Base-by-base conservation (phyloP, 108 stramenopile genomes). In the Discostella pseudostelligera region DNA sequence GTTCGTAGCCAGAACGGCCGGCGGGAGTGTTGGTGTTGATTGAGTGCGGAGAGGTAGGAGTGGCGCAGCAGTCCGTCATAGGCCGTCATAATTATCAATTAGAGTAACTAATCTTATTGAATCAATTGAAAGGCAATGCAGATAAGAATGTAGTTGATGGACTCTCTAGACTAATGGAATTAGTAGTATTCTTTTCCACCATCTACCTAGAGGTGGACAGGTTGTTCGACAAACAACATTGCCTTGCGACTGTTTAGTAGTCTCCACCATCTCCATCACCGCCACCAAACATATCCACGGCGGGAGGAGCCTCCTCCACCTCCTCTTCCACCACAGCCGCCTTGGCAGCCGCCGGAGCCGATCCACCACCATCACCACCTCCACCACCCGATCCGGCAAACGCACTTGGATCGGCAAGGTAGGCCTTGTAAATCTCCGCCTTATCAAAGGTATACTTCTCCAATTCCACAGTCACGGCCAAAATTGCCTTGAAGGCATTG, bases 401-500 rank as follows among this genome's bases (percentile, higher is more conserved):
- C 64, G 87, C 87, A 69, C 73, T 76, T 21, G 90, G 90, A 77
- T 91, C 89, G 59, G 85, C 85, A 58, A 92, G 81, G 81, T 88
- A 92, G 17, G 81, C 87, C 81, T 90, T 83, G 80, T 86, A 87
- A 6, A 58, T 21, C 37, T 96, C 96, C 14, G 96, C 96, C 87
- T 96, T 81, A 35, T 82, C 86, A 70, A 96, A 97, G 56, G 94
- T 81, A 85, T 94, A 97, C 55, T 78, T 92, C 44, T 89, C 90
- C 55, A 94, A 70, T 54, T 86, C 92, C 24, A 96, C 80, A 29
- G 96, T 95, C 20, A 98, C 76, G 26, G 96, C 87, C 36, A 99
- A 75, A 56, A 96, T 68, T 37, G 86, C 90, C 85, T 95, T 94
- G 96, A 96, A 97, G 63, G 97, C 99, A 77, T 97, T 97, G 79